Percentiles rank a stretch among this genome's conserved stretches.
These are phyloP conservation scores for Priceomyces castillae DNA, from an alignment of 805 yeast genomes.

Conservation along the genomic window DNA sequence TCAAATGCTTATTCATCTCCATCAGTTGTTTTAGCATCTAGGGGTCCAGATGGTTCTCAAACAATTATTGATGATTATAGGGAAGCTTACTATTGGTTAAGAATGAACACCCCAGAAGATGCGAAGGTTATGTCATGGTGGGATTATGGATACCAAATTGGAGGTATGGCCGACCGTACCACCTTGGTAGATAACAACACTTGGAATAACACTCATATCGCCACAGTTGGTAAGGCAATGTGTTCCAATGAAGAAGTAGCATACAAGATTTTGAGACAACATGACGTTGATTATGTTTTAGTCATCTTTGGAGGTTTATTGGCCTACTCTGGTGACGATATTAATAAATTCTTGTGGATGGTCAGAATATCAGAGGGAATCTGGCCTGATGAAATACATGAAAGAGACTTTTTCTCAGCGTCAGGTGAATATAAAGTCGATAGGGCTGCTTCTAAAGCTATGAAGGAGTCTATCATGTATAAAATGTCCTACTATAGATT, in stretches of 20 bases:
- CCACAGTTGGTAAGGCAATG: slow-evolving; percentile 98
- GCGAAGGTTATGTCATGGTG: slow-evolving; percentile 98
- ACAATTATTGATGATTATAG: slow-evolving; percentile 92
- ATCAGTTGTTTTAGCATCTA: slow-evolving; percentile 88
- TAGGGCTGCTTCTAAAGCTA: slow-evolving; percentile 72
- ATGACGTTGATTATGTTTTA: slow-evolving; percentile 92
- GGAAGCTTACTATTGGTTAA: slow-evolving; percentile 98
- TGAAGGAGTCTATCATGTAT: slow-evolving; percentile 90
- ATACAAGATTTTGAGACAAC: slow-evolving; percentile 81
- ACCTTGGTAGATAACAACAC: slow-evolving; percentile 98
- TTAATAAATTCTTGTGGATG: slow-evolving; percentile 98
- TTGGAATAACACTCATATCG: slow-evolving; percentile 99
- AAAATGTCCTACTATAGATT: slow-evolving; percentile 90
- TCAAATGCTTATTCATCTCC: slow-evolving; percentile 96
- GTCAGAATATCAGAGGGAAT: slow-evolving; percentile 97
- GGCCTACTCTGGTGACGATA: slow-evolving; percentile 94
- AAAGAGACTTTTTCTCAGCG: slow-evolving; percentile 77
- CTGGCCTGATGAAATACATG: slow-evolving; percentile 98
- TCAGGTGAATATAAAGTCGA: slow-evolving; percentile 90
- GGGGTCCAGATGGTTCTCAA: slow-evolving; percentile 79
- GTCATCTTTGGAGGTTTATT: slow-evolving; percentile 91
- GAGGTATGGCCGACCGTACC: slow-evolving; percentile 99
- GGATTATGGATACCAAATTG: slow-evolving; percentile 99
- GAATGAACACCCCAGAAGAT: slow-evolving; percentile 97
- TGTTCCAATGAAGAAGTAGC: slow-evolving; percentile 83